Evolutionary conservation across 192 early-diverging fungal genomes (phyloP), one percentile per base, ranked within the genome.

Genomic region (Coemansia sp.): DNA sequence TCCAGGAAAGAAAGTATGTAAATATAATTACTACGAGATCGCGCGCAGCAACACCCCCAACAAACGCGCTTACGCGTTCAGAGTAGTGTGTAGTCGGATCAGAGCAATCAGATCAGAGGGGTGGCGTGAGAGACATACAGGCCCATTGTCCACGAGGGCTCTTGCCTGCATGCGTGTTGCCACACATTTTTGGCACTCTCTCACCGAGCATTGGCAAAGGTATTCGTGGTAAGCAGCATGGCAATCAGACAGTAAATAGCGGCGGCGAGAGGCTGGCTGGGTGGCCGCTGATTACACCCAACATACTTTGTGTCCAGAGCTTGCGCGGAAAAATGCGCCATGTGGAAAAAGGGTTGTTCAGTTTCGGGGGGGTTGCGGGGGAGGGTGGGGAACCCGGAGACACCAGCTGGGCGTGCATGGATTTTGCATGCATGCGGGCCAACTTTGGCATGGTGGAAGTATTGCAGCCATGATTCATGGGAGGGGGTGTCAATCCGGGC

Each of bases 151-250:
- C 49, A 50, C 49, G 49, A 50, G 49, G 49, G 12, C 49, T 50
- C 20, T n/a, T 50, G 49, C 49, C 49, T 50, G 49, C 53, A 57
- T 57, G 27, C 53, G 53, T 31, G 27, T 57, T 57, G 53, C 53
- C 53, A 50, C 49, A 50, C 49, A 50, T 57, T 52, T 46, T 10
- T 31, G 53, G 53, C 53, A 11, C 49, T 50, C 49, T n/a, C 49
- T n/a, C 49, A 50, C n/a, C 49, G 20, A 3, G 10, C 49, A 22
- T 20, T 50, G 49, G 49, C 49, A 50, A 22, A 20, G 49, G 49
- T 20, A 50, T 50, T 50, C 20, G 49, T 11, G 49, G 49, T 50
- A 50, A 20, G 49, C 49, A 50, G 49, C 49, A 22, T 50, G 49
- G 49, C 49, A 50, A 50, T 50, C 49, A 20, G 49, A 20, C 49